phyloP scores from a whole-genome alignment of 805 yeast species.

The Candida coquimbonensis region DNA sequence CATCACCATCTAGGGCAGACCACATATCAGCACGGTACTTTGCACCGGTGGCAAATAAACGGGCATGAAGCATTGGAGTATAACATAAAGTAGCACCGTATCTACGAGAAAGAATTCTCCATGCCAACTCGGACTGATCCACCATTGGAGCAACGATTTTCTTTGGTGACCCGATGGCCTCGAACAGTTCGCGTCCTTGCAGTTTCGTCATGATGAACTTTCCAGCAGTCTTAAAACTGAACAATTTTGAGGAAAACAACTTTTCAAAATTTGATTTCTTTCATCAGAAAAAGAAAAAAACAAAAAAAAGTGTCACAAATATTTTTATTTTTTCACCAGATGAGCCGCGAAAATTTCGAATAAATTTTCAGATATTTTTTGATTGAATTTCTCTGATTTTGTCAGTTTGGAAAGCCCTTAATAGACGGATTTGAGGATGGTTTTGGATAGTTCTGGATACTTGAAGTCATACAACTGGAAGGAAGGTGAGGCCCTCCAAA shows the following conservation, averaged over 20 bases:
- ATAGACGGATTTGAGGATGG: no score
- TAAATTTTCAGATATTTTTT: neutral
- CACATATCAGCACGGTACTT: slow-evolving; percentile 76
- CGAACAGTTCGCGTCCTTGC: slow-evolving; percentile 63
- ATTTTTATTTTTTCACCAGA: neutral
- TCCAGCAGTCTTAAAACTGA: slow-evolving; percentile 9
- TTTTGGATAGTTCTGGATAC: slow-evolving; percentile 67
- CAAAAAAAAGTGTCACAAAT: neutral
- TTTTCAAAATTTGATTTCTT: neutral
- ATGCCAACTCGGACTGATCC: slow-evolving; percentile 91
- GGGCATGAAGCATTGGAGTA: slow-evolving; percentile 96
- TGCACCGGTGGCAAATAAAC: slow-evolving; percentile 76
- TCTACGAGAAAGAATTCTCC: slow-evolving; percentile 80
- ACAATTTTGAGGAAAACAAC: neutral
- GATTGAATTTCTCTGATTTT: neutral
- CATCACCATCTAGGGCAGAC: slow-evolving; percentile 67
- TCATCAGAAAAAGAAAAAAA: neutral
- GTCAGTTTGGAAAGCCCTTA: no score
- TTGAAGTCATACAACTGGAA: slow-evolving; percentile 82
- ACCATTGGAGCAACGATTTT: slow-evolving; percentile 98
- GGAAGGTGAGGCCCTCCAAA: slow-evolving; percentile 77
- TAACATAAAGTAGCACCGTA: slow-evolving; percentile 93
- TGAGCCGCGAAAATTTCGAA: slow-evolving; percentile 12
- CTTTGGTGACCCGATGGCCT: slow-evolving; percentile 64
- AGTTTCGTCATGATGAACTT: slow-evolving; percentile 16